phyloP scores from a whole-genome alignment of 306 rosid genomes.

The Senna siamea region DNA sequence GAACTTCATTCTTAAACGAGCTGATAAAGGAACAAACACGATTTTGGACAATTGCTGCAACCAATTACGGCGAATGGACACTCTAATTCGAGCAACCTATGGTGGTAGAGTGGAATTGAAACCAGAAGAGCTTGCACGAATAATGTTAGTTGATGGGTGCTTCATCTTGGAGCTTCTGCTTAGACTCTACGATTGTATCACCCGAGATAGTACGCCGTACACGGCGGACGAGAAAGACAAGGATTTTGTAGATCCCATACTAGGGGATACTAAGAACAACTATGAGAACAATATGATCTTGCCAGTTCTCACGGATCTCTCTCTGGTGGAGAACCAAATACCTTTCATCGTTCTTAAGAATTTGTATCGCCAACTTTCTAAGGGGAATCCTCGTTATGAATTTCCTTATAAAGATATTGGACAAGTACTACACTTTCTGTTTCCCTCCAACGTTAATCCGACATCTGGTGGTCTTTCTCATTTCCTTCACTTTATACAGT shows the following conservation, averaged over 20 bases:
- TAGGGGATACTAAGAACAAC: no score
- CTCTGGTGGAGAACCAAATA: no score
- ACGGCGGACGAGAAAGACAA: no score
- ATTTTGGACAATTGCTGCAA: no score
- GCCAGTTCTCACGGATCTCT: no score
- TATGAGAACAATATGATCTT: no score
- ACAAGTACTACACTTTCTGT: background rate
- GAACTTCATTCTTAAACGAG: no score
- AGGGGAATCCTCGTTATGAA: background rate
- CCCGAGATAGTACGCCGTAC: no score
- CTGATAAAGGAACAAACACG: no score
- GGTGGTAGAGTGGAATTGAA: conserved; percentile 13
- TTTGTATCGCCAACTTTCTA: background rate
- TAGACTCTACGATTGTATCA: background rate
- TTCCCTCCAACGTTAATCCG: background rate
- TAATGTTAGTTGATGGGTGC: conserved; percentile 32
- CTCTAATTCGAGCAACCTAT: conserved; percentile 25
- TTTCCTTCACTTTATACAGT: no score
- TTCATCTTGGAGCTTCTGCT: background rate
- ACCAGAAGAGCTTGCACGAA: background rate
- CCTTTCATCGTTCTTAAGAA: background rate
- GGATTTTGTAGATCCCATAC: no score
- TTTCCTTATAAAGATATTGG: background rate
- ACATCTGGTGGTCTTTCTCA: rapidly evolving
- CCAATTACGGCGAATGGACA: no score